These are phyloP conservation scores for Blastobotrys indianensis DNA, from an alignment of 1,139 yeast genomes.

Conservation along the genomic window DNA sequence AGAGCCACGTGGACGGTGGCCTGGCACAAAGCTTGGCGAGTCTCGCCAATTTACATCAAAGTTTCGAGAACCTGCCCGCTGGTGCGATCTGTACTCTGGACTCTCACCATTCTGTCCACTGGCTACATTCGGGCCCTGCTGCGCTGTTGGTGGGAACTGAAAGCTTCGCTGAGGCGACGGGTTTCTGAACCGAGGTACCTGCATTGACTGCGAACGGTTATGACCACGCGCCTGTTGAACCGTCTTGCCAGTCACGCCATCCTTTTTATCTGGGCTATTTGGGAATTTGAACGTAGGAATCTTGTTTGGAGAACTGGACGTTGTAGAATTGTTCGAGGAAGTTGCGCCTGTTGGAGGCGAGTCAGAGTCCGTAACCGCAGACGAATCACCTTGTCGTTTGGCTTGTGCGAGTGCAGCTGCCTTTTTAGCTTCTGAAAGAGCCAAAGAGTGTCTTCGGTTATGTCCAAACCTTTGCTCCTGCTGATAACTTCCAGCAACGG, in stretches of 20 bases:
- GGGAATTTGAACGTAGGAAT: conserved; percentile 46
- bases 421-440: conserved; percentile 88
- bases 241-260: conserved; percentile 13
- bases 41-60: conserved; percentile 42
- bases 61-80: conserved; percentile 46
- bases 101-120: not conserved
- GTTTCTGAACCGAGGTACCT: conserved; percentile 18
- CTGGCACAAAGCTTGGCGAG: conserved; percentile 58
- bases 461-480: conserved; percentile 48
- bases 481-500: conserved; percentile 13
- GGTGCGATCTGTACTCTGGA: conserved; percentile 27
- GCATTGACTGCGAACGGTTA: conserved; percentile 20
- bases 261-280: conserved; percentile 37
- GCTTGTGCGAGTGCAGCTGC: conserved; percentile 93
- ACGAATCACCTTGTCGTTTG: conserved; percentile 34
- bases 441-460: conserved; percentile 84
- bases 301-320: conserved; percentile 4
- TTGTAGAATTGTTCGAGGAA: conserved; percentile 11
- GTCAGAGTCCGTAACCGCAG: not conserved
- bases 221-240: conserved; percentile 30
- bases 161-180: conserved; percentile 36
- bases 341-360: conserved; percentile 19
- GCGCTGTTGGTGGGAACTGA: conserved; percentile 40
- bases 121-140: conserved; percentile 11
- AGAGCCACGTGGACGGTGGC: conserved; percentile 71